Evolutionary conservation across 2,329 filamentous ascomycete genomes (phyloP), one percentile per base, ranked within the genome.

Genomic region (Ramularia endophylla): DNA sequence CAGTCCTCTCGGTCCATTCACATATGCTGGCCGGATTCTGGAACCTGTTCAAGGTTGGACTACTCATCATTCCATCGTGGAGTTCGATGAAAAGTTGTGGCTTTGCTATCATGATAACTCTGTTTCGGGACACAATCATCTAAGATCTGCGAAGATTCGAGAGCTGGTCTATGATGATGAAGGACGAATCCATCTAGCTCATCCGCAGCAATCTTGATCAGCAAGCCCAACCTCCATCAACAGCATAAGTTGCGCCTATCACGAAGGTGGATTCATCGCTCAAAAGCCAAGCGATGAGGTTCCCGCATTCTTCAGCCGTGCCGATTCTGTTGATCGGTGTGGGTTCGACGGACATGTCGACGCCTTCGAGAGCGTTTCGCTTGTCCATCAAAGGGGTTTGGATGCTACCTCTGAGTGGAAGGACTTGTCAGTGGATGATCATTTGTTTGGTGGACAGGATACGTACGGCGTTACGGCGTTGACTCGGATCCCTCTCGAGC

Each of bases 31-130:
- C 0, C 67, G 77, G 34, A 82, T 89, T 40, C 61, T 89, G 36
- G 83, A 87, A 68, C 85, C 84, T 0, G 85, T 89, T 4, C 62
- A 84, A 18, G 84, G 85, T 1, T 89, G 85, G 85, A 88, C 85
- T 31, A 89, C 85, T 40, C 85, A 88, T 65, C 85, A 88, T 61
- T 85, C 80, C 3, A 82, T 89, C 51, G 81, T 82, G 8, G 82
- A 87, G 68, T 86, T 84, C 57, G 61, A 77, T 63, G 81, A 75
- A 3, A 75, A 73, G 50, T 87, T 83, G 77, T 88, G 78, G 63
- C 60, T 89, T 42, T 88, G 88, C 61, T 80, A 87, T 60, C 85
- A 88, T 58, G 85, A 88, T 65, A 79, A 79, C 45, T 76, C 78
- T 58, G 60, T 87, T 41, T 84, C 80, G 40, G 70, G 72, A 12